These are phyloP conservation scores for Fragaria nilgerrensis DNA, from an alignment of 306 rosid genomes.

Conservation along the genomic window DNA sequence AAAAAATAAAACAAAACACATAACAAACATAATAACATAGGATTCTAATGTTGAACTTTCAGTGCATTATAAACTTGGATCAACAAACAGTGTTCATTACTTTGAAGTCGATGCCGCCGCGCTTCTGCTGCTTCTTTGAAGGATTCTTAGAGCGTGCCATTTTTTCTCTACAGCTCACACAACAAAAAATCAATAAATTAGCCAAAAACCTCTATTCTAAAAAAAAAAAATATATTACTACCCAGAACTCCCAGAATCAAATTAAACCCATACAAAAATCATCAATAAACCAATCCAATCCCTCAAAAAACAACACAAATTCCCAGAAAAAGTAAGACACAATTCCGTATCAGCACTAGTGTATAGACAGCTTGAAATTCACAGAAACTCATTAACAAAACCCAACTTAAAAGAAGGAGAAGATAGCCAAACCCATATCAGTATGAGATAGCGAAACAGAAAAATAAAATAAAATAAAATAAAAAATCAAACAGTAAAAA, in stretches of 20 bases:
- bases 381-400: neutral
- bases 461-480: no score
- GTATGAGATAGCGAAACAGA: neutral
- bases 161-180: neutral
- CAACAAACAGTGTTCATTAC: conserved; percentile 46
- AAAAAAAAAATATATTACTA: neutral
- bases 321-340: neutral
- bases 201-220: neutral
- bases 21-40: neutral
- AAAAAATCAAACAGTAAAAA: neutral
- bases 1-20: neutral
- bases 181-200: neutral
- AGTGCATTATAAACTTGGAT: conserved; percentile 6
- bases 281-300: neutral
- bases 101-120: conserved; percentile 75
- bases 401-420: neutral
- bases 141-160: conserved; percentile 64
- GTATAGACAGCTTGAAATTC: neutral
- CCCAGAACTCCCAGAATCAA: neutral
- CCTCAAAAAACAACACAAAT: neutral
- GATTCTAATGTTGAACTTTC: neutral
- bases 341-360: neutral
- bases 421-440: neutral
- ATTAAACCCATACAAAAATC: neutral
- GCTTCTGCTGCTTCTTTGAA: conserved; percentile 53